Base-by-base conservation (phyloP, 208 protist genomes). In the Wallacemonas collosoma region DNA sequence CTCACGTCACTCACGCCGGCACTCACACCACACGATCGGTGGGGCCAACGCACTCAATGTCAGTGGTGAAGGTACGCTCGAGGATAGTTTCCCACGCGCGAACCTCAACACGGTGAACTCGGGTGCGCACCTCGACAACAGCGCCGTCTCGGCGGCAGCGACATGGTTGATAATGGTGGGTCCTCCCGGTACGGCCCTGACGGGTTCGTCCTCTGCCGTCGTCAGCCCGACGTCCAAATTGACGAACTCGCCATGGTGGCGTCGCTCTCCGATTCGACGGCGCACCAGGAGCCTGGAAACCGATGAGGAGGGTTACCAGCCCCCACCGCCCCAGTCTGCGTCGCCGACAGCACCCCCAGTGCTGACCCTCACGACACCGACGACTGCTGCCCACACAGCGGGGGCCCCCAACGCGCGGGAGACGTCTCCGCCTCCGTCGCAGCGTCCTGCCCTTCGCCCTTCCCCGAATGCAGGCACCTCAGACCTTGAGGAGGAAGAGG, bases 201-300 rank as follows among this genome's bases (percentile, higher is more conserved):
- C 26, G 26, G 26, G 26, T 26, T 26, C 26, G 26, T 26, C 26
- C 26, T 26, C 26, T 26, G 26, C 26, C 26, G 26, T 26, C 26
- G 26, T 26, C 26, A 26, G 26, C 26, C 26, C 26, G 26, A 26
- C 26, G 26, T 26, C 26, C 26, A 65, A 65, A 35, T 4, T n/a
- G 3, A 9, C 12, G 60, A 65, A 6, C 40, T 39, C 8, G 8
- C 60, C 60, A 14, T 65, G 60, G 60, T 65, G 60, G 60, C 60
- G 60, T 17, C 60, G 60, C 41, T 65, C 60, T 12, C 60, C 60
- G 6, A 65, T 65, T 36, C 60, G 60, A 9, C 60, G 43, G 7
- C 60, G 57, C 6, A 12, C 57, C 7, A 39, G 1, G 11, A 63
- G 57, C 57, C n/a, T 44, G 57, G 57, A 63, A 38, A 40, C 7